Conservation (phyloP, 78 protist species). For the Dictyostelium brefeldianum region DNA sequence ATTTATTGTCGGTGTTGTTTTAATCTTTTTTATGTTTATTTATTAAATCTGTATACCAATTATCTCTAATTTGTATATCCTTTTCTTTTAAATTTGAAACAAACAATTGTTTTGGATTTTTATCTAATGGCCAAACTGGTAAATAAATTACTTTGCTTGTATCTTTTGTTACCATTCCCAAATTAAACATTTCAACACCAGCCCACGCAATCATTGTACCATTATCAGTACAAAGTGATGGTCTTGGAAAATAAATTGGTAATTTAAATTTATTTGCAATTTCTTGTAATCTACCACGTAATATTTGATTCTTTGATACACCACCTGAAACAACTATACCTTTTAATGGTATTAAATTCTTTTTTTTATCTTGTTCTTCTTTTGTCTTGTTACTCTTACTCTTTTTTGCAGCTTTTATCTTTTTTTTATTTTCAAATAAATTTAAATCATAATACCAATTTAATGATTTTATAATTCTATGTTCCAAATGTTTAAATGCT, state of each 20-base stretch:
- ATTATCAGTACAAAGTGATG: slow-evolving; percentile 90
- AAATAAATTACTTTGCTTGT: slow-evolving; percentile 39
- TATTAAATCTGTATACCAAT: slow-evolving; percentile 28
- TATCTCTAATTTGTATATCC: slow-evolving; percentile 3
- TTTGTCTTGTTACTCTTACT: not conserved
- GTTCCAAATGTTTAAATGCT: slow-evolving; percentile 76
- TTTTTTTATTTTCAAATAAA: slow-evolving; percentile 1
- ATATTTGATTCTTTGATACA: slow-evolving; percentile 74
- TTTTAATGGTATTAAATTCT: not conserved
- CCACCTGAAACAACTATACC: slow-evolving; percentile 88
- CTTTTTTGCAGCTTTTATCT: not conserved
- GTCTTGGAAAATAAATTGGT: slow-evolving; percentile 65
- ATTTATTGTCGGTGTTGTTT: too few relatives aligned
- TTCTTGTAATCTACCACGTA: slow-evolving; percentile 30
- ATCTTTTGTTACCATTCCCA: not conserved
- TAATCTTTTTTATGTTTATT: slow-evolving; percentile 11
- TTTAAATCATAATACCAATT: slow-evolving; percentile 39
- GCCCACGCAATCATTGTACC: slow-evolving; percentile 95
- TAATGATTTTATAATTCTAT: slow-evolving; percentile 46
- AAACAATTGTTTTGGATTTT: slow-evolving; percentile 7
- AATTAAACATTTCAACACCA: slow-evolving; percentile 85
- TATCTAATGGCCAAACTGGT: slow-evolving; percentile 68
- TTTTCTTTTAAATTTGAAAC: slow-evolving; percentile 35
- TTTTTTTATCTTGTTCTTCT: not conserved
- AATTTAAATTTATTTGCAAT: not conserved